A percentile compares a stretch with the other conserved stretches of the same genome.
Evolutionary conservation across 768 basidiomycete genomes (phyloP).

Genomic region (Phanerochaete carnosa): DNA sequence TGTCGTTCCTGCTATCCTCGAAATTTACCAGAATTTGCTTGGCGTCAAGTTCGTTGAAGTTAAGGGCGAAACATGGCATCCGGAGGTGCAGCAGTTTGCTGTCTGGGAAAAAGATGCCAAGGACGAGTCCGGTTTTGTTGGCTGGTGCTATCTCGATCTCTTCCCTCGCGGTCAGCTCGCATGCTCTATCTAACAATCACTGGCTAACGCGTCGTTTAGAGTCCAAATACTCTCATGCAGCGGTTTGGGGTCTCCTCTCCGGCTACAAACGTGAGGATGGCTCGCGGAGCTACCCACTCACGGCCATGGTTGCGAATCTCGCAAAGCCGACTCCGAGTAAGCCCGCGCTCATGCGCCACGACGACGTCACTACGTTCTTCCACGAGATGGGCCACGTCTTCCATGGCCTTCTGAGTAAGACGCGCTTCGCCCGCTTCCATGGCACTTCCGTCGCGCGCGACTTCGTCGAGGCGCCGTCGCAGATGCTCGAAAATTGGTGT

Average conservation of each 20-base stretch:
- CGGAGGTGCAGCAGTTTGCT: conserved; percentile 79
- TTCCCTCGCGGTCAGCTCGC: conserved; percentile 67
- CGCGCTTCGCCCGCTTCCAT: conserved; percentile 75
- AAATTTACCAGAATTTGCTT: conserved; percentile 81
- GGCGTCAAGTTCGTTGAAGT: conserved; percentile 62
- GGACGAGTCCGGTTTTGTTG: conserved; percentile 69
- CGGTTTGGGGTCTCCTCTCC: conserved; percentile 74
- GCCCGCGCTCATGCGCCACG: conserved; percentile 83
- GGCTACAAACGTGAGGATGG: conserved; percentile 59
- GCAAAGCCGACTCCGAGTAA: conserved; percentile 80
- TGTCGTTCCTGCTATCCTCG: conserved; percentile 78
- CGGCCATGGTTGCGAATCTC: conserved; percentile 89
- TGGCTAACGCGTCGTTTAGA: conserved; percentile 33
- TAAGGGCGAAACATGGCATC: conserved; percentile 76
- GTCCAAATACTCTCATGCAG: conserved; percentile 82
- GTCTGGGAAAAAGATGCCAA: conserved; percentile 82
- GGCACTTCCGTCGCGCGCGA: conserved; percentile 78
- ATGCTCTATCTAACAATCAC: neutral
- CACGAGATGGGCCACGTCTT: conserved; percentile 74
- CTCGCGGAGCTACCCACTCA: conserved; percentile 65
- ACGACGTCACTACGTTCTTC: conserved; percentile 88
- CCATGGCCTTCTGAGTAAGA: conserved; percentile 59
- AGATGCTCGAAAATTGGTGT: conserved; percentile 95
- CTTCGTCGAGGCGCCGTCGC: conserved; percentile 87
- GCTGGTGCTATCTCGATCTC: conserved; percentile 85